Conservation (phyloP, 805 yeast species). For the Millerago galiae region DNA sequence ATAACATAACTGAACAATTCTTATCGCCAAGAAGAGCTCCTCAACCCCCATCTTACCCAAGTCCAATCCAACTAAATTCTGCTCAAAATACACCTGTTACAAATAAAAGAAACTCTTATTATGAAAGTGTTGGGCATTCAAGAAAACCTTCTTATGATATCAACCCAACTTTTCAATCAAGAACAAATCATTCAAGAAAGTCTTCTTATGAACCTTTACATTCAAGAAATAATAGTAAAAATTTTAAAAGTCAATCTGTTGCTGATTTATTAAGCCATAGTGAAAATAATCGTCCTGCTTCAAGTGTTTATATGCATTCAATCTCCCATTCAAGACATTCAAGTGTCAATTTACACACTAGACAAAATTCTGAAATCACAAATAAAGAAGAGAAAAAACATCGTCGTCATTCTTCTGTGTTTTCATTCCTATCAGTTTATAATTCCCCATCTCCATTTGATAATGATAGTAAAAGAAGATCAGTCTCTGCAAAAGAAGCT, state of each 20-base stretch:
- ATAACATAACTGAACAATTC: slow-evolving; percentile 29
- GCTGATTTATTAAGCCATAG: slow-evolving; percentile 28
- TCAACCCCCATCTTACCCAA: slow-evolving; percentile 50
- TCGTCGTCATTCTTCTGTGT: slow-evolving; percentile 55
- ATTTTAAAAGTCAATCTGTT: slow-evolving; percentile 17
- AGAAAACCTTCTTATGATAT: slow-evolving; percentile 25
- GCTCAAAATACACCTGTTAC: slow-evolving; percentile 17
- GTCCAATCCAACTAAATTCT: slow-evolving; percentile 26
- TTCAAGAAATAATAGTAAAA: slow-evolving; percentile 12
- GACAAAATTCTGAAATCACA: slow-evolving; percentile 40
- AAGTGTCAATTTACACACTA: slow-evolving; percentile 30
- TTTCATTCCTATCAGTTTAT: slow-evolving; percentile 36
- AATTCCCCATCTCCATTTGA: slow-evolving; percentile 11
- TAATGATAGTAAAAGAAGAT: slow-evolving; percentile 34
- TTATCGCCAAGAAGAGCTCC: slow-evolving; percentile 72
- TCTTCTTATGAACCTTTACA: slow-evolving; percentile 8
- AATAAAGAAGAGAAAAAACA: slow-evolving; percentile 31
- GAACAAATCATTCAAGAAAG: slow-evolving; percentile 11
- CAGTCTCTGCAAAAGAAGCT: slow-evolving; percentile 43
- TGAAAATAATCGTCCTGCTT: slow-evolving; percentile 34
- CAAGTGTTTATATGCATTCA: slow-evolving; percentile 43
- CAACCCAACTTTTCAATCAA: slow-evolving; percentile 7
- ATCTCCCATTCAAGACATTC: slow-evolving; percentile 29
- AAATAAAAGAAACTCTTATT: slow-evolving; percentile 21
- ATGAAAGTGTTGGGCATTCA: slow-evolving; percentile 18